Evolutionary conservation across 306 rosid species (phyloP).

Genomic region (Oemleria cerasiformis): DNA sequence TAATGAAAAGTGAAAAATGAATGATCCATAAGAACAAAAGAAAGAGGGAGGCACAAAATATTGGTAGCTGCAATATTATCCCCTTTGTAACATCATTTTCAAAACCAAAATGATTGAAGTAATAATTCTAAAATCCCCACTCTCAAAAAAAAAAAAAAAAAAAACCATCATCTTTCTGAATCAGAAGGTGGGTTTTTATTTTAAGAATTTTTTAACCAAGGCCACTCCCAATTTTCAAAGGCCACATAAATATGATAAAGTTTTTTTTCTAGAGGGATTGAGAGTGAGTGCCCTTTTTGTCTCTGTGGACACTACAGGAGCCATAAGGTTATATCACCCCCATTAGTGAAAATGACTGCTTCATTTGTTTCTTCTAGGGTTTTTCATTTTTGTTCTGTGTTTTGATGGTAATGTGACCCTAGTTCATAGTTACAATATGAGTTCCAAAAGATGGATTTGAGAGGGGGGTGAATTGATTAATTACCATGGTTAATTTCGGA

Average conservation of each 20-base stretch:
- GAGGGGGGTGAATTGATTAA: not conserved
- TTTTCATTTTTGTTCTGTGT: not conserved
- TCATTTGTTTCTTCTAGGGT: conserved; percentile 10
- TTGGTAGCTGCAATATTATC: conserved; percentile 6
- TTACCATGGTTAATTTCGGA: not conserved
- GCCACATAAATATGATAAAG: conserved; percentile 35
- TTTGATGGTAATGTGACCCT: not conserved
- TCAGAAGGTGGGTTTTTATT: conserved; percentile 26
- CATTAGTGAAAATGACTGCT: conserved; percentile 46
- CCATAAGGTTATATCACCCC: conserved; percentile 20
- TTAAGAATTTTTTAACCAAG: conserved; percentile 36
- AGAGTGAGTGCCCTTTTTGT: conserved; percentile 41
- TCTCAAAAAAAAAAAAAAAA: not conserved
- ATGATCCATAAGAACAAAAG: conserved; percentile 15
- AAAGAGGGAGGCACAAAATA: conserved; percentile 18
- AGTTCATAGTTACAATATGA: not conserved
- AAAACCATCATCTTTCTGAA: conserved; percentile 15
- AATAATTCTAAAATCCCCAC: conserved; percentile 51
- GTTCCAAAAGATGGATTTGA: not conserved
- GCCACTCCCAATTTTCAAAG: conserved; percentile 45
- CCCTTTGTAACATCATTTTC: conserved; percentile 34
- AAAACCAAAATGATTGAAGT: conserved; percentile 47
- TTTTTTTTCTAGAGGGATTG: conserved; percentile 35
- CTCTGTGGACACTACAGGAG: conserved; percentile 37
- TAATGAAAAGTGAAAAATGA: not conserved